Percentiles rank a stretch among this genome's conserved stretches.
Evolutionary conservation across 345 rosid genomes (phyloP).

Genomic region (Rhodamnia rubescens): DNA sequence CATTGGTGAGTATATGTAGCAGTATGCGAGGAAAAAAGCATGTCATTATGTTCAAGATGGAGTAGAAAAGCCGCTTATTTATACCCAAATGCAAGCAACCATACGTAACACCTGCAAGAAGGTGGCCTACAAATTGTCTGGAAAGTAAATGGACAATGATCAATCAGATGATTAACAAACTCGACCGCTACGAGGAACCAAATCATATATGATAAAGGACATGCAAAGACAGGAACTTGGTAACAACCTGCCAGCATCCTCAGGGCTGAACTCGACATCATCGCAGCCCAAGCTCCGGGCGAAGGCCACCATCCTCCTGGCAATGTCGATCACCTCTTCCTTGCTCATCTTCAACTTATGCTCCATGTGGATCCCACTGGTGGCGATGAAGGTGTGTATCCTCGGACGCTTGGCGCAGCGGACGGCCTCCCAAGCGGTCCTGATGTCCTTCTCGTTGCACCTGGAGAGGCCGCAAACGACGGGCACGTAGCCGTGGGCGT

Average conservation of each 20-base stretch:
- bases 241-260: conserved; percentile 81
- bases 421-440: conserved; percentile 83
- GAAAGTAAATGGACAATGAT: neutral
- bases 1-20: neutral
- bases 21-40: neutral
- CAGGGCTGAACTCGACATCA: conserved; percentile 91
- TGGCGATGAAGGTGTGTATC: conserved; percentile 83
- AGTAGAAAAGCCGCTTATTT: neutral
- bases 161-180: neutral
- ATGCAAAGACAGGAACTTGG: neutral
- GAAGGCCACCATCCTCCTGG: conserved; percentile 55
- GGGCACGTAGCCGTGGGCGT: conserved; percentile 61
- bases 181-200: neutral
- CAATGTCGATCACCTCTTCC: conserved; percentile 64
- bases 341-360: conserved; percentile 66
- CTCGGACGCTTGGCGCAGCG: conserved; percentile 72
- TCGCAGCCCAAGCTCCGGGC: conserved; percentile 85
- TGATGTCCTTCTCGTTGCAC: conserved; percentile 73
- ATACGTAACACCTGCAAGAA: neutral
- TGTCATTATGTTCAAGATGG: neutral
- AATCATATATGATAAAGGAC: neutral
- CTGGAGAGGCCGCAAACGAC: conserved; percentile 90
- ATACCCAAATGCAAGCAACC: neutral
- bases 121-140: neutral
- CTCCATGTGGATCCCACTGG: conserved; percentile 79